Evolutionary conservation across 1,284 basidiomycete species (phyloP).

Genomic region (Cerrena zonata): DNA sequence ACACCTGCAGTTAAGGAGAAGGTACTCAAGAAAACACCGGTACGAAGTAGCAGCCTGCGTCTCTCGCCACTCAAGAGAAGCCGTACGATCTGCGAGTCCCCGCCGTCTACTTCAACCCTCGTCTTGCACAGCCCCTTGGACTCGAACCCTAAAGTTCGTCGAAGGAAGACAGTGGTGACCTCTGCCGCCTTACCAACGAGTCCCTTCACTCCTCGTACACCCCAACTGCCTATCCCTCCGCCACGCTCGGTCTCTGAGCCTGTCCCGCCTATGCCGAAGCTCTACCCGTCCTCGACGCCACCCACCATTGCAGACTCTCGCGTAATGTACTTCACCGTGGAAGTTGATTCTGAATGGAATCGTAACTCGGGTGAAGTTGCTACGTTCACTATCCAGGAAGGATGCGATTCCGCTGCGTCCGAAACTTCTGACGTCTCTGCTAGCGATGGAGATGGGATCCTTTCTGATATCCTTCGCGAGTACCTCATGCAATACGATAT

Average conservation of each 20-base stretch:
- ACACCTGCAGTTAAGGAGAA: too few relatives aligned
- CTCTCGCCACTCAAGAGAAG: not conserved
- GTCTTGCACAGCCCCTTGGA: not conserved
- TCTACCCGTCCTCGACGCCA: not conserved
- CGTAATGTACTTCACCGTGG: conserved; percentile 1
- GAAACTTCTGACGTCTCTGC: too few relatives aligned
- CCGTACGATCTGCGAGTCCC: not conserved
- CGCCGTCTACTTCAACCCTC: not conserved
- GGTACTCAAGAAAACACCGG: not conserved
- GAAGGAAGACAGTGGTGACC: not conserved
- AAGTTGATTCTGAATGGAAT: conserved; percentile 6
- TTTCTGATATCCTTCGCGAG: too few relatives aligned
- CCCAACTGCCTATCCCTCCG: not conserved
- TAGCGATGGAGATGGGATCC: too few relatives aligned
- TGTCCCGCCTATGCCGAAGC: not conserved
- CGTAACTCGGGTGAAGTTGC: conserved; percentile 1
- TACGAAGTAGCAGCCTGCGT: not conserved
- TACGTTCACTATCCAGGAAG: not conserved
- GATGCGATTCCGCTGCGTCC: too few relatives aligned
- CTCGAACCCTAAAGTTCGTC: not conserved
- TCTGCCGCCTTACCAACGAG: not conserved
- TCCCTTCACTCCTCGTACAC: not conserved
- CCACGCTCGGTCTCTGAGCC: not conserved
- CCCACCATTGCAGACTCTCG: not conserved
- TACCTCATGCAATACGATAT: too few relatives aligned